Conservation (phyloP, 495 filamentous ascomycete species). For the Aspergillus coremiiformis region DNA sequence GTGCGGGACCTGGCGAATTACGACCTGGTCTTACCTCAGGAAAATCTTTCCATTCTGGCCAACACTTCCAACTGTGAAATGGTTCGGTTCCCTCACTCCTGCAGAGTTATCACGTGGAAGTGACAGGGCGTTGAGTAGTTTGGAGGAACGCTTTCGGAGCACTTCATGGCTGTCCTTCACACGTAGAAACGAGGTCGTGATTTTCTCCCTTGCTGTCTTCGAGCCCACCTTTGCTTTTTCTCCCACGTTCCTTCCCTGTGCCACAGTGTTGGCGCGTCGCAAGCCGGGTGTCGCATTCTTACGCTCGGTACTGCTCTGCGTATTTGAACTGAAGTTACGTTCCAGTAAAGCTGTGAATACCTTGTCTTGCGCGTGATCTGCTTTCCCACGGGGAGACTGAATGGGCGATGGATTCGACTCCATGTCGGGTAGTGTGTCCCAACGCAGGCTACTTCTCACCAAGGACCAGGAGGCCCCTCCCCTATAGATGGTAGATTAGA, state of each 20-base stretch:
- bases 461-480: not conserved
- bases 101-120: slow-evolving; percentile 27
- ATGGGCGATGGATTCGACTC: slow-evolving; percentile 7
- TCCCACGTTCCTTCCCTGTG: slow-evolving; percentile 26
- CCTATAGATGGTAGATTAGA: not conserved
- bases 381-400: slow-evolving; percentile 4
- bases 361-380: slow-evolving; percentile 3
- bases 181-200: slow-evolving; percentile 30
- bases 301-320: slow-evolving; percentile 10
- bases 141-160: slow-evolving; percentile 36
- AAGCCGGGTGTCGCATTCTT: slow-evolving; percentile 22
- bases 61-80: slow-evolving; percentile 91
- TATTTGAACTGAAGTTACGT: slow-evolving; percentile 8
- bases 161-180: slow-evolving; percentile 44
- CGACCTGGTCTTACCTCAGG: slow-evolving; percentile 60
- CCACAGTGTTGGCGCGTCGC: slow-evolving; percentile 39
- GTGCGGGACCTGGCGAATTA: not conserved
- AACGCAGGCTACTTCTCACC: not conserved
- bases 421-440: slow-evolving; percentile 8
- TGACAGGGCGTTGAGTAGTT: slow-evolving; percentile 29
- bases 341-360: not conserved
- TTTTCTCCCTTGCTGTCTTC: slow-evolving; percentile 26
- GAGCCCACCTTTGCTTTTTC: slow-evolving; percentile 28
- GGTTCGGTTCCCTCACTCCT: slow-evolving; percentile 50
- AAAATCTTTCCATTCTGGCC: slow-evolving; percentile 92